Conservation (phyloP, 805 yeast genomes). For the Saccharomycopsis fermentans region DNA sequence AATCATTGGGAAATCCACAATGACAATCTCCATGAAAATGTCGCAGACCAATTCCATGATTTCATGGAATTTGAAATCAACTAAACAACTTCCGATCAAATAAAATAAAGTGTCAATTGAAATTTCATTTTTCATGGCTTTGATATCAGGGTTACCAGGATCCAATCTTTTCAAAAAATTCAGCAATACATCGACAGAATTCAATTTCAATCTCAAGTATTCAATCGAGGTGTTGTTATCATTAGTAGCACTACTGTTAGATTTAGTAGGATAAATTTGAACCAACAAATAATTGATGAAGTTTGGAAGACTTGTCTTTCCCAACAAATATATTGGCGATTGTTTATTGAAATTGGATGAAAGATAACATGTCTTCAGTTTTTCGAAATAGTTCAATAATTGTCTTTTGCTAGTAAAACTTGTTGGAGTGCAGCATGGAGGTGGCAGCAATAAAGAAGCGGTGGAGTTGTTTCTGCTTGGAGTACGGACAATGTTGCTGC, state of each 20-base stretch:
- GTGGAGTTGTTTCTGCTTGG: background rate
- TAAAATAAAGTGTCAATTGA: slow-evolving; percentile 48
- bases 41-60: slow-evolving; percentile 59
- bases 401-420: background rate
- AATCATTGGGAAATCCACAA: slow-evolving; percentile 56
- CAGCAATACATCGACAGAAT: slow-evolving; percentile 28
- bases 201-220: slow-evolving; percentile 38
- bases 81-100: slow-evolving; percentile 58
- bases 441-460: background rate
- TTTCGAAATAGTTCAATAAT: slow-evolving; percentile 5
- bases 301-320: slow-evolving; percentile 5
- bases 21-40: slow-evolving; percentile 48
- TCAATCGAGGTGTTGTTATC: slow-evolving; percentile 25
- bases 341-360: slow-evolving; percentile 6
- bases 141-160: slow-evolving; percentile 11
- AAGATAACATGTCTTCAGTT: slow-evolving; percentile 10
- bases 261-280: slow-evolving; percentile 2
- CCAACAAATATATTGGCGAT: slow-evolving; percentile 8
- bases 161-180: slow-evolving; percentile 23
- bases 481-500: background rate
- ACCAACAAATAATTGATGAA: slow-evolving; percentile 4
- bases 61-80: slow-evolving; percentile 70
- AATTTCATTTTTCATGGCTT: slow-evolving; percentile 34
- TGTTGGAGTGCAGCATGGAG: background rate
- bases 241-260: background rate